Percentiles rank a stretch among this genome's conserved stretches.
These are phyloP conservation scores for Botrytis deweyae DNA, from an alignment of 2,329 filamentous ascomycete genomes.

Conservation along the genomic window DNA sequence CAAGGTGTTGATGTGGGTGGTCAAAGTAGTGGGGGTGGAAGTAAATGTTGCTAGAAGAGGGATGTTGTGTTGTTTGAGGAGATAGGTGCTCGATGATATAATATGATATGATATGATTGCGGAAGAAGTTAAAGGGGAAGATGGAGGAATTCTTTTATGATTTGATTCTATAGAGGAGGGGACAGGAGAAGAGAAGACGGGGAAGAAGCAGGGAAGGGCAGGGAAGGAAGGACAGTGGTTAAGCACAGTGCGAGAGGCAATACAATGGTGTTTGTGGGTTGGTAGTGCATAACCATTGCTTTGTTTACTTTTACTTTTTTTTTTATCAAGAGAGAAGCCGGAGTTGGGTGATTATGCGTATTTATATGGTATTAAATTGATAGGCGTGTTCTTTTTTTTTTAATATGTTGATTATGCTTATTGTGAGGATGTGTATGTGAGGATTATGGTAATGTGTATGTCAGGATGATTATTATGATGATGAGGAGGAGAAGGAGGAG, in stretches of 20 bases:
- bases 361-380: slow-evolving; percentile 26
- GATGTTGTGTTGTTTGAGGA: background rate
- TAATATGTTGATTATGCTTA: background rate
- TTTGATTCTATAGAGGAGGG: slow-evolving; percentile 2
- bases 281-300: slow-evolving; percentile 20
- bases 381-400: slow-evolving; percentile 16
- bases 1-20: slow-evolving; percentile 68
- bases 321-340: slow-evolving; percentile 30
- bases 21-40: slow-evolving; percentile 54
- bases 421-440: background rate
- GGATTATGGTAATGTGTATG: too few relatives aligned
- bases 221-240: background rate
- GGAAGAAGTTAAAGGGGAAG: slow-evolving; percentile 22
- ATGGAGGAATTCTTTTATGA: slow-evolving; percentile 15
- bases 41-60: slow-evolving; percentile 74
- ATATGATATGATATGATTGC: background rate
- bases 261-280: slow-evolving; percentile 22
- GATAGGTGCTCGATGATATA: background rate
- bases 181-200: background rate
- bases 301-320: slow-evolving; percentile 24
- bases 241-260: background rate
- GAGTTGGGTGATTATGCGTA: slow-evolving; percentile 35
- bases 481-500: too few relatives aligned
- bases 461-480: too few relatives aligned
- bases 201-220: background rate